Percentiles rank a stretch among this genome's conserved stretches.
phyloP scores from a whole-genome alignment of 495 filamentous ascomycete species.

The Umbilicaria muhlenbergii region DNA sequence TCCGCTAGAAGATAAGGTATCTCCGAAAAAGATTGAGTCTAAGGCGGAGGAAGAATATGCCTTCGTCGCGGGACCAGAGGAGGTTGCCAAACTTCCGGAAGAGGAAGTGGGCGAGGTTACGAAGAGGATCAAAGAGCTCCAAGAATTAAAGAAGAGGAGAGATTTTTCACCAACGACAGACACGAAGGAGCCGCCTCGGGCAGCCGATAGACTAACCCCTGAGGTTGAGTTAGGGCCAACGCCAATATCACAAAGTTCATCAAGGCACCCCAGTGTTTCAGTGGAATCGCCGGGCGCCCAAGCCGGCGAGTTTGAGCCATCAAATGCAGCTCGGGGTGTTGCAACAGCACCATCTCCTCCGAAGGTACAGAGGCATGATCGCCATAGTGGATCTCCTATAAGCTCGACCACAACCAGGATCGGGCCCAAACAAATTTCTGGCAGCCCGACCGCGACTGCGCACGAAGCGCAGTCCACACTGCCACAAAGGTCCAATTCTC shows the following conservation, averaged over 20 bases:
- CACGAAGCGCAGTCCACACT: slow-evolving; percentile 19
- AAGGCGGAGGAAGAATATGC: slow-evolving; percentile 20
- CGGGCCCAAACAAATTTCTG: slow-evolving; percentile 27
- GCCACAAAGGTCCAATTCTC: slow-evolving; percentile 21
- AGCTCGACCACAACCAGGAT: slow-evolving; percentile 19
- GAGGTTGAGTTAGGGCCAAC: too few relatives aligned
- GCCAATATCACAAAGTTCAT: too few relatives aligned
- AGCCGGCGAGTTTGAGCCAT: slow-evolving; percentile 7
- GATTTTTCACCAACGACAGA: slow-evolving; percentile 5
- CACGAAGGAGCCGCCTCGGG: not conserved
- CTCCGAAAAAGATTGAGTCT: too few relatives aligned
- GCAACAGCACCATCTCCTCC: slow-evolving; percentile 58
- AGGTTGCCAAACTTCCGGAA: slow-evolving; percentile 15
- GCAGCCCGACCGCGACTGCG: slow-evolving; percentile 16
- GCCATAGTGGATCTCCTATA: slow-evolving; percentile 22
- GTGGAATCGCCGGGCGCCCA: too few relatives aligned
- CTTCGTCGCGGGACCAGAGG: slow-evolving; percentile 6
- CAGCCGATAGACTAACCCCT: too few relatives aligned
- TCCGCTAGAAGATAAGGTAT: not conserved
- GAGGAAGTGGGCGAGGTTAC: slow-evolving; percentile 30
- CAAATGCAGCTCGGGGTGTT: slow-evolving; percentile 8
- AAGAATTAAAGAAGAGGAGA: slow-evolving; percentile 28
- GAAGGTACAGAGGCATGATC: slow-evolving; percentile 39
- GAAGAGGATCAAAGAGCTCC: slow-evolving; percentile 33
- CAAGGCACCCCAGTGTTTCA: too few relatives aligned